Conservation (phyloP, 1,284 basidiomycete genomes). For the Boletus smithii region DNA sequence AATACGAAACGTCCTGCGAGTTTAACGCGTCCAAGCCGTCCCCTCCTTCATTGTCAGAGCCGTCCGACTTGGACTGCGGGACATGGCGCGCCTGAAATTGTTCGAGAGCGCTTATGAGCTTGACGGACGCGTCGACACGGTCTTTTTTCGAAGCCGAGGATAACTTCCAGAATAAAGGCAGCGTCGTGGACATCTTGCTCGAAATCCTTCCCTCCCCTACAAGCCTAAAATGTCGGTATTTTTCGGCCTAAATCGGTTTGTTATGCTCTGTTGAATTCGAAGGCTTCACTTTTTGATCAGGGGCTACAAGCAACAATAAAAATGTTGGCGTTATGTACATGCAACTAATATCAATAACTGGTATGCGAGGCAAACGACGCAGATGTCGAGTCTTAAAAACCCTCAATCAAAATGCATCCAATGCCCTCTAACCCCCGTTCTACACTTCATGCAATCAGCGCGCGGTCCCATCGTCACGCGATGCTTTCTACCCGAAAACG, state of each 20-base stretch:
- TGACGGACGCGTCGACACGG: slow-evolving; percentile 81
- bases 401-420: slow-evolving; percentile 61
- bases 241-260: slow-evolving; percentile 15
- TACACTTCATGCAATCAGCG: slow-evolving; percentile 68
- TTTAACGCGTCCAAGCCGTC: slow-evolving; percentile 64
- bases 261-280: slow-evolving; percentile 25
- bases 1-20: slow-evolving; percentile 87
- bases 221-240: no score
- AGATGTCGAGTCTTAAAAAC: background rate
- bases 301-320: background rate
- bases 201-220: slow-evolving; percentile 11
- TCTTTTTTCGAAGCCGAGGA: slow-evolving; percentile 81
- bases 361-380: background rate
- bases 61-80: slow-evolving; percentile 43
- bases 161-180: slow-evolving; percentile 92
- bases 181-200: slow-evolving; percentile 67
- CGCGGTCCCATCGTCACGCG: slow-evolving; percentile 72
- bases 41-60: slow-evolving; percentile 46
- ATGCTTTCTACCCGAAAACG: slow-evolving; percentile 37
- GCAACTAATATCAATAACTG: slow-evolving; percentile 6
- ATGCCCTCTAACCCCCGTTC: slow-evolving; percentile 64
- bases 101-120: slow-evolving; percentile 77
- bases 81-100: slow-evolving; percentile 71
- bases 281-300: no score
- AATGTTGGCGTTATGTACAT: slow-evolving; percentile 1